Conservation (phyloP, 225 moss, liverwort and hornwort genomes). For the Pleurozium schreberi region DNA sequence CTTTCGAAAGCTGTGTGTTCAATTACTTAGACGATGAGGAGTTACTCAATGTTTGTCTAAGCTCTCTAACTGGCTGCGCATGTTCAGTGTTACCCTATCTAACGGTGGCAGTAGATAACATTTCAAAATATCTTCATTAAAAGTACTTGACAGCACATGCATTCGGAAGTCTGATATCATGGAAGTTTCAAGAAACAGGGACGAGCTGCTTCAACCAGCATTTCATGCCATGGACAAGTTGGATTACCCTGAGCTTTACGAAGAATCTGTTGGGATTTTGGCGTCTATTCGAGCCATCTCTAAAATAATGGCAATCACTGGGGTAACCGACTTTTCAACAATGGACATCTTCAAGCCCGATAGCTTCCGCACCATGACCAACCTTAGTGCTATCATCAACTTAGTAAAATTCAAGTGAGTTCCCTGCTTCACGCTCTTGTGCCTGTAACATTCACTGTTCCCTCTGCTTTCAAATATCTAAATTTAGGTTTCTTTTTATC, state of each 20-base stretch:
- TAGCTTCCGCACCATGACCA: slow-evolving; percentile 38
- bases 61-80: neutral
- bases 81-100: neutral
- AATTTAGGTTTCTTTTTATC: neutral
- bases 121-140: neutral
- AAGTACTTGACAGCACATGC: neutral
- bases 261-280: slow-evolving; percentile 55
- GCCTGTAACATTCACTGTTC: neutral
- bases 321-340: slow-evolving; percentile 46
- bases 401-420: slow-evolving; percentile 64
- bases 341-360: slow-evolving; percentile 79
- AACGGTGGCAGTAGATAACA: neutral
- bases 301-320: slow-evolving; percentile 47
- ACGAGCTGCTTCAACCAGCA: slow-evolving; percentile 67
- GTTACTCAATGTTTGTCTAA: neutral
- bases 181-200: slow-evolving; percentile 28
- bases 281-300: slow-evolving; percentile 47
- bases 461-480: neutral
- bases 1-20: neutral
- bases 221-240: slow-evolving; percentile 55
- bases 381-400: slow-evolving; percentile 73
- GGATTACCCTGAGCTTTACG: slow-evolving; percentile 68
- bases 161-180: neutral
- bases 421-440: neutral
- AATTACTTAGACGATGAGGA: neutral